Percentiles rank a stretch among this genome's conserved stretches.
Evolutionary conservation across 495 filamentous ascomycete genomes (phyloP).

Genomic region (Neurospora pannonica): DNA sequence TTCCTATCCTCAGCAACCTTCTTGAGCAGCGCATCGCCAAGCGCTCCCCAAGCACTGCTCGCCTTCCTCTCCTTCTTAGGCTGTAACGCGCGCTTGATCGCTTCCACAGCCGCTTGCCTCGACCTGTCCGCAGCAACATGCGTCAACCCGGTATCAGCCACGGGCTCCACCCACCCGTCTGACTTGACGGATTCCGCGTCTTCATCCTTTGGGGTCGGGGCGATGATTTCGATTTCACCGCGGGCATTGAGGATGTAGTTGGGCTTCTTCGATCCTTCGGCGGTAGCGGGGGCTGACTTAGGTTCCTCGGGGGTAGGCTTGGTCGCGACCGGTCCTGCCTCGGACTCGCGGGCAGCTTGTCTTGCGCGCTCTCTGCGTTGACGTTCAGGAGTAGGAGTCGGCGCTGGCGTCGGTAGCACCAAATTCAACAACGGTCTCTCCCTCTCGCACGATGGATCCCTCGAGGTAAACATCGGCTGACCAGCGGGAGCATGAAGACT

Average conservation of each 20-base stretch:
- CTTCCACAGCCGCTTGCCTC: constrained; percentile 4
- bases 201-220: background rate
- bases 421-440: constrained; percentile 44
- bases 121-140: background rate
- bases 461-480: constrained; percentile 27
- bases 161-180: background rate
- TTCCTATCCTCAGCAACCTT: background rate
- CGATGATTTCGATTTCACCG: constrained; percentile 1
- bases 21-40: background rate
- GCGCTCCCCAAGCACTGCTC: background rate
- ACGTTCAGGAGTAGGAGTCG: constrained; percentile 34
- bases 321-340: background rate
- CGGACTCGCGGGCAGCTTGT: background rate
- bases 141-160: background rate
- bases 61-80: background rate
- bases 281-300: background rate
- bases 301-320: background rate
- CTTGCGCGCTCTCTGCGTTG: constrained; percentile 14
- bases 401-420: constrained; percentile 40
- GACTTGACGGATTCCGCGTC: background rate
- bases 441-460: constrained; percentile 39
- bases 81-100: constrained; percentile 1
- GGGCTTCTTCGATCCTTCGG: background rate
- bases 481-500: background rate
- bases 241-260: constrained; percentile 5